A percentile compares a stretch with the other conserved stretches of the same genome.
Evolutionary conservation across 129 eudicot species (phyloP).

Genomic region (Rutidosis leptorrhynchoides): DNA sequence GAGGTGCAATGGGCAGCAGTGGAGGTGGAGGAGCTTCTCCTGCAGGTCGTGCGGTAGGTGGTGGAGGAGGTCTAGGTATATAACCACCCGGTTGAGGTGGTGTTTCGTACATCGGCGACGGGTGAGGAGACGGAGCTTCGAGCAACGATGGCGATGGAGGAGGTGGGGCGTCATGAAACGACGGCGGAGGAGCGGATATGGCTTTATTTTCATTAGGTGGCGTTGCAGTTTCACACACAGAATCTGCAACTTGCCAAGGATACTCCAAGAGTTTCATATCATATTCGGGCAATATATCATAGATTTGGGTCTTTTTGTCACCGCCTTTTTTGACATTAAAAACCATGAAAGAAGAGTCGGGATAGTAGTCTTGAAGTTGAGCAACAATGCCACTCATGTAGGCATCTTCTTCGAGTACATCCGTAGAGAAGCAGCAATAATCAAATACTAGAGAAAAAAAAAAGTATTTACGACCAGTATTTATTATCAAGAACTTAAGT

Average conservation of each 20-base stretch:
- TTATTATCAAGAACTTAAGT: background rate
- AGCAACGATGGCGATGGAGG: slow-evolving; percentile 15
- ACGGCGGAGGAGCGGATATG: slow-evolving; percentile 17
- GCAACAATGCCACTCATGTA: slow-evolving; percentile 52
- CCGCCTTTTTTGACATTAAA: slow-evolving; percentile 45
- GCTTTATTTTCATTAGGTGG: slow-evolving; percentile 26
- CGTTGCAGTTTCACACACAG: slow-evolving; percentile 4
- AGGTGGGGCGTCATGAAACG: slow-evolving; percentile 23
- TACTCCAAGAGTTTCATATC: slow-evolving; percentile 59
- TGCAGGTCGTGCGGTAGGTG: slow-evolving; percentile 15
- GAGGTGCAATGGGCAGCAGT: slow-evolving; percentile 30
- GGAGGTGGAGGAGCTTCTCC: slow-evolving; percentile 38
- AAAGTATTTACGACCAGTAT: background rate
- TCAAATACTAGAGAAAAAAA: slow-evolving; percentile 48
- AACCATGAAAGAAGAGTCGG: slow-evolving; percentile 59
- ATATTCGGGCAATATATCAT: slow-evolving; percentile 39
- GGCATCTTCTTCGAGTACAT: slow-evolving; percentile 42
- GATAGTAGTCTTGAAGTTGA: slow-evolving; percentile 49
- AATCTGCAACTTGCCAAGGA: slow-evolving; percentile 35
- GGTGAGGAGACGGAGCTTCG: slow-evolving; percentile 37
- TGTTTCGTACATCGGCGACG: slow-evolving; percentile 27
- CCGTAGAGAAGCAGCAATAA: slow-evolving; percentile 61
- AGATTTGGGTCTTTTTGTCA: slow-evolving; percentile 37
- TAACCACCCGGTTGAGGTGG: slow-evolving; percentile 30
- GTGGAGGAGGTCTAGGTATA: slow-evolving; percentile 27